Evolutionary conservation across 352 stramenopile species (phyloP).

Genomic region (Elongisporangium undulatum): DNA sequence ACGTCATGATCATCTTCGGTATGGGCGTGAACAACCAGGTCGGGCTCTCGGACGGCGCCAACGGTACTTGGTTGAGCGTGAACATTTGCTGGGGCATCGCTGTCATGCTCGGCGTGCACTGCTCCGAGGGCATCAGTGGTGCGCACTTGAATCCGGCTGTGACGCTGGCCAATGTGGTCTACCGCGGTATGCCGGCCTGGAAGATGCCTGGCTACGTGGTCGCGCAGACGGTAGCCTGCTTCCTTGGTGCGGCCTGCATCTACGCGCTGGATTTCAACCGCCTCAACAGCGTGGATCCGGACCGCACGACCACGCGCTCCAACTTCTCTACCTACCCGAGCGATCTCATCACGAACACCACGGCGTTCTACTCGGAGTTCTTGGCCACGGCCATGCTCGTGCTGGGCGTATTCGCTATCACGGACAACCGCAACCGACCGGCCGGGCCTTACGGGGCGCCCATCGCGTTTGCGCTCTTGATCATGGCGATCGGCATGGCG

Average conservation of each 20-base stretch:
- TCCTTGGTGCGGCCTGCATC: conserved; percentile 30
- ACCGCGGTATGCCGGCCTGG: conserved; percentile 34
- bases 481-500: conserved; percentile 56
- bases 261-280: conserved; percentile 48
- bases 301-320: conserved; percentile 30
- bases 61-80: conserved; percentile 62
- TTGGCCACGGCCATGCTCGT: conserved; percentile 50
- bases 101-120: conserved; percentile 53
- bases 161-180: conserved; percentile 44
- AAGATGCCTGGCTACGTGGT: conserved; percentile 41
- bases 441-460: conserved; percentile 28
- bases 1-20: conserved; percentile 49
- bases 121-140: conserved; percentile 39
- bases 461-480: conserved; percentile 41
- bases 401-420: conserved; percentile 40
- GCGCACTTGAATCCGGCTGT: conserved; percentile 61
- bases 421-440: conserved; percentile 33
- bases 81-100: conserved; percentile 49
- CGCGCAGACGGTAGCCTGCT: conserved; percentile 34
- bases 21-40: conserved; percentile 63
- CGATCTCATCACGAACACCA: conserved; percentile 30
- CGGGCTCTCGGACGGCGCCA: conserved; percentile 29
- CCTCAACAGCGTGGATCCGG: conserved; percentile 35
- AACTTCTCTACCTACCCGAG: conserved; percentile 51
- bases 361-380: conserved; percentile 50